Percentiles rank a stretch among this genome's conserved stretches.
These are phyloP conservation scores for Termitomyces eurrhizus DNA, from an alignment of 768 basidiomycete genomes.

Conservation along the genomic window DNA sequence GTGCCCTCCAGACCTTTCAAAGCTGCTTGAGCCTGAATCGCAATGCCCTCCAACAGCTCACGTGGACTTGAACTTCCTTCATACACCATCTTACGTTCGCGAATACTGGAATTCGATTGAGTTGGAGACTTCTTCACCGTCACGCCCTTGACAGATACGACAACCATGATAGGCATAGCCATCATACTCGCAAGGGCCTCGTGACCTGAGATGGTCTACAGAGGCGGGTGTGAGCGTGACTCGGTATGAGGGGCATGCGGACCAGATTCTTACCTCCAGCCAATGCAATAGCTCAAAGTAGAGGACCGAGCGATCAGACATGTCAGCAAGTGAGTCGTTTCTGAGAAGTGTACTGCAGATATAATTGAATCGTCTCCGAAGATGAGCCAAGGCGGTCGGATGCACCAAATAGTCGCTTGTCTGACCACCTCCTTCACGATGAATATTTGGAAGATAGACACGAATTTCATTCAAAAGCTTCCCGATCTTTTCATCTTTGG, in stretches of 20 bases:
- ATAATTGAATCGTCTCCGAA: slow-evolving; percentile 86
- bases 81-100: slow-evolving; percentile 82
- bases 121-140: slow-evolving; percentile 47
- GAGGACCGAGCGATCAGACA: slow-evolving; percentile 81
- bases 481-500: slow-evolving; percentile 73
- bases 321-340: slow-evolving; percentile 91
- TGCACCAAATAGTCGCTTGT: slow-evolving; percentile 92
- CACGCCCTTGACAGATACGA: slow-evolving; percentile 61
- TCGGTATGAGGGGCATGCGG: neutral
- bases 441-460: slow-evolving; percentile 79
- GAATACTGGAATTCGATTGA: slow-evolving; percentile 45
- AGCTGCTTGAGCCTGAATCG: slow-evolving; percentile 90
- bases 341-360: slow-evolving; percentile 81
- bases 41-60: slow-evolving; percentile 86
- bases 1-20: slow-evolving; percentile 79
- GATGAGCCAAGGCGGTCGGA: slow-evolving; percentile 87
- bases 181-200: slow-evolving; percentile 94
- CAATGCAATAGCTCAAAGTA: slow-evolving; percentile 91
- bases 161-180: slow-evolving; percentile 96
- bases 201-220: slow-evolving; percentile 86
- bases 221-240: slow-evolving; percentile 3
- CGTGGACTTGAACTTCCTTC: slow-evolving; percentile 90
- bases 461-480: slow-evolving; percentile 67
- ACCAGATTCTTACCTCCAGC: slow-evolving; percentile 68
- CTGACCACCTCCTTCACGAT: slow-evolving; percentile 69